Conservation (phyloP, 805 yeast species). For the Saccharomycopsis synnaedendra region DNA sequence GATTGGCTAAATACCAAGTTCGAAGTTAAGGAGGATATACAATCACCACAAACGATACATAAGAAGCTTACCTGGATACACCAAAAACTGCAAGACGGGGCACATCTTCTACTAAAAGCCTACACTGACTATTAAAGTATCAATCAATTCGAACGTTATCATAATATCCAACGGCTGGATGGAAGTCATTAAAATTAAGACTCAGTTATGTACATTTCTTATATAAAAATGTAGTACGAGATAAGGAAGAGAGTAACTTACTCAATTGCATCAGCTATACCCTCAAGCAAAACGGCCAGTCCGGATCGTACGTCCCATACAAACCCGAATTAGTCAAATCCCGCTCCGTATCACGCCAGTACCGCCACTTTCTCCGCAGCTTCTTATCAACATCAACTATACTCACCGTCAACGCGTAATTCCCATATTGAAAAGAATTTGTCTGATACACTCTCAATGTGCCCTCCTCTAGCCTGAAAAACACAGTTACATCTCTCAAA, state of each 20-base stretch:
- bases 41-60: no score
- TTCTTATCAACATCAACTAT: conserved; percentile 45
- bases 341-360: conserved; percentile 29
- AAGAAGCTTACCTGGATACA: no score
- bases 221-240: not conserved
- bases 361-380: conserved; percentile 28
- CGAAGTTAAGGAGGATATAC: no score
- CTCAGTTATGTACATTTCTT: not conserved
- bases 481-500: conserved; percentile 44
- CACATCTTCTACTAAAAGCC: not conserved
- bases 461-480: conserved; percentile 19
- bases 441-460: not conserved
- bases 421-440: conserved; percentile 15
- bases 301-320: conserved; percentile 10
- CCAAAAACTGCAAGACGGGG: no score
- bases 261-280: not conserved
- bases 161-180: not conserved
- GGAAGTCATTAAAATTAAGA: not conserved
- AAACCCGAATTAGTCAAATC: conserved; percentile 20
- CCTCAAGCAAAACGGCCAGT: conserved; percentile 3
- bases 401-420: conserved; percentile 25
- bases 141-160: not conserved
- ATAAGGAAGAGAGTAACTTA: not conserved
- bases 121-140: not conserved
- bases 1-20: no score